Evolutionary conservation across 2,329 filamentous ascomycete genomes (phyloP).

Genomic region (Alternaria infectoria): DNA sequence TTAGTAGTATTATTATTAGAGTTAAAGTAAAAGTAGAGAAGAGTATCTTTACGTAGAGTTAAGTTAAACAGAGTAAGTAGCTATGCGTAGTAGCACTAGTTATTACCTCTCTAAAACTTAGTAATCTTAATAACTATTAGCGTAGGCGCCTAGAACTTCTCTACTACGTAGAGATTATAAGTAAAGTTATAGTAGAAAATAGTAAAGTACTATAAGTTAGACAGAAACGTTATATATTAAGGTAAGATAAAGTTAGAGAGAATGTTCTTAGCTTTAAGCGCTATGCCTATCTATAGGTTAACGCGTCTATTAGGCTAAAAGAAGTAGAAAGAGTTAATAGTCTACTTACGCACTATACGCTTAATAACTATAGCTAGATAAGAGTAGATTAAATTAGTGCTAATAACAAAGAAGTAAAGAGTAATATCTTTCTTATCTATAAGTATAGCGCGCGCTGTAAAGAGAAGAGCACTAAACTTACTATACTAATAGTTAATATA

Average conservation of each 20-base stretch:
- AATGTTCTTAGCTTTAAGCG: neutral
- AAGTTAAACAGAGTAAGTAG: neutral
- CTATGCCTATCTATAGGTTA: neutral
- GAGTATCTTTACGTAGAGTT: neutral
- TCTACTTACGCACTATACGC: no score
- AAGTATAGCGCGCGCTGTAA: neutral
- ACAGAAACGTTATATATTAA: neutral
- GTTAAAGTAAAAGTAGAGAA: neutral
- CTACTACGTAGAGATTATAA: neutral
- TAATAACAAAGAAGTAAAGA: neutral
- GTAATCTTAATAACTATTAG: neutral
- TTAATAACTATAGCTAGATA: no score
- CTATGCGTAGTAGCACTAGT: neutral
- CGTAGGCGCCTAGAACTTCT: no score
- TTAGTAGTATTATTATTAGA: neutral
- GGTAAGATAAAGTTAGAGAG: neutral
- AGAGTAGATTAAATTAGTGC: no score
- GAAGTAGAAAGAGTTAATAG: no score
- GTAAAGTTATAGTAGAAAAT: neutral
- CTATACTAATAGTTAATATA: neutral
- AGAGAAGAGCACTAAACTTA: neutral
- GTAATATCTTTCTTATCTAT: neutral
- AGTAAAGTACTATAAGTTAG: neutral
- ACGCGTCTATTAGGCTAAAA: neutral
- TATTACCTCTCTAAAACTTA: neutral